phyloP scores from a whole-genome alignment of 257 asterid species.

The Gentiana straminea region DNA sequence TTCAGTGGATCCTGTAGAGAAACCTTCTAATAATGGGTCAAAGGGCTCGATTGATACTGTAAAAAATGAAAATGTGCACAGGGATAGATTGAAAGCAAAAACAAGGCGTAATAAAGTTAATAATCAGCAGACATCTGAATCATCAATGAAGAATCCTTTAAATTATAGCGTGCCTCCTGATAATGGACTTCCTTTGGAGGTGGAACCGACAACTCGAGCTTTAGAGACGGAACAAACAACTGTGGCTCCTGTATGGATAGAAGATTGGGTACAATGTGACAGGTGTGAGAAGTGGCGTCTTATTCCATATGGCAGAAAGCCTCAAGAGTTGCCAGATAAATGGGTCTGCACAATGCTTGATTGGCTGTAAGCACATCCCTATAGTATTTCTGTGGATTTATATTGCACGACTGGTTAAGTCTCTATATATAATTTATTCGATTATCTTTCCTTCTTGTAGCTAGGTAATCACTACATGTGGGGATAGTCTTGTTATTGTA shows the following conservation, averaged over 20 bases:
- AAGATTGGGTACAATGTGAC: slow-evolving; percentile 74
- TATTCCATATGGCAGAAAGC: slow-evolving; percentile 47
- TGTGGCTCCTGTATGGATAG: slow-evolving; percentile 29
- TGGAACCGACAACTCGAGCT: slow-evolving; percentile 20
- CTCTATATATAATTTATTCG: neutral
- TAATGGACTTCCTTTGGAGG: slow-evolving; percentile 24
- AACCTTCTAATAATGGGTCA: slow-evolving; percentile 25
- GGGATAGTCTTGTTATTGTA: too few relatives aligned
- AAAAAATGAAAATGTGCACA: slow-evolving; percentile 24
- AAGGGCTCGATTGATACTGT: slow-evolving; percentile 33
- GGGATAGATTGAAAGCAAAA: slow-evolving; percentile 37
- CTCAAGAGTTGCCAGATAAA: slow-evolving; percentile 53
- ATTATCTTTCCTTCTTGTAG: too few relatives aligned
- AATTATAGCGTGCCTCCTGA: slow-evolving; percentile 21
- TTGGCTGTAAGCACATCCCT: slow-evolving; percentile 81
- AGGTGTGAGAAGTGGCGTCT: slow-evolving; percentile 67
- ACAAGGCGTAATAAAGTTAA: slow-evolving; percentile 21
- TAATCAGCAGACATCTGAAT: slow-evolving; percentile 24
- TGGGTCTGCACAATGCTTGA: slow-evolving; percentile 81
- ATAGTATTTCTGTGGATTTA: slow-evolving; percentile 4
- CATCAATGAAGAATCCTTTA: slow-evolving; percentile 25
- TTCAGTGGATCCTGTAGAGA: slow-evolving; percentile 23
- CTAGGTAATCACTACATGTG: too few relatives aligned
- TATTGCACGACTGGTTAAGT: neutral
- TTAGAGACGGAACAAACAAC: slow-evolving; percentile 27